Evolutionary conservation across 352 stramenopile species (phyloP), one percentile per base, ranked within the genome.

Genomic region (Albugo candida): DNA sequence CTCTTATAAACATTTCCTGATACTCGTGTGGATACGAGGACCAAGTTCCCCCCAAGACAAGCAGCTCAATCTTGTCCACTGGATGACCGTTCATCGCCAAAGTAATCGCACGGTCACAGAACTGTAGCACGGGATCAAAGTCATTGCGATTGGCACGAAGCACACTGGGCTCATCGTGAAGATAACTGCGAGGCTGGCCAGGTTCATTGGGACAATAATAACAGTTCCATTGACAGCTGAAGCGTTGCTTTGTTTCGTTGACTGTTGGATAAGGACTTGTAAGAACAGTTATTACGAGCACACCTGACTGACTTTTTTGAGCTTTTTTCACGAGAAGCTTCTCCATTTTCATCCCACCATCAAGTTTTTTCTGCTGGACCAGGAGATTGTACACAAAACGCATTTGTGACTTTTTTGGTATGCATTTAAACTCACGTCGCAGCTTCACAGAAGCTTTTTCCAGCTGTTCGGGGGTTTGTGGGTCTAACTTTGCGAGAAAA

Each of bases 201-300:
- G 84, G 83, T 41, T 96, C 81, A 54, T 96, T 95, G 3, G 86
- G 85, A 56, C 86, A 96, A 58, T 96, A 96, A 70, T 95, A 95
- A 60, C 86, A 96, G 54, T 96, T 96, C 81, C 86, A 95, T 61
- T 96, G 81, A 59, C 85, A 96, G 51, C 72, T 91, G 48, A 96
- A 96, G 19, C 67, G 70, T 61, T 96, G 85, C 36, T 56, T 59
- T 57, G 83, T 89, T 14, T 66, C 63, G 43, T 61, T 61, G 19
- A 89, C 78, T 13, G 58, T 54, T 35, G 85, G 82, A 58, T 95
- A 93, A 45, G 85, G 85, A 53, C 75, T 93, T 39, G 85, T 96
- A 37, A 96, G 67, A 50, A 96, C 83, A 12, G 85, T 96, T 41
- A 96, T 66, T 5, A 95, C 81, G 13, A 96, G 62, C 34, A 96